A percentile compares a stretch with the other conserved stretches of the same genome.
phyloP scores from a whole-genome alignment of 164 flowering plant species.

The Stephania yunnanensis region DNA sequence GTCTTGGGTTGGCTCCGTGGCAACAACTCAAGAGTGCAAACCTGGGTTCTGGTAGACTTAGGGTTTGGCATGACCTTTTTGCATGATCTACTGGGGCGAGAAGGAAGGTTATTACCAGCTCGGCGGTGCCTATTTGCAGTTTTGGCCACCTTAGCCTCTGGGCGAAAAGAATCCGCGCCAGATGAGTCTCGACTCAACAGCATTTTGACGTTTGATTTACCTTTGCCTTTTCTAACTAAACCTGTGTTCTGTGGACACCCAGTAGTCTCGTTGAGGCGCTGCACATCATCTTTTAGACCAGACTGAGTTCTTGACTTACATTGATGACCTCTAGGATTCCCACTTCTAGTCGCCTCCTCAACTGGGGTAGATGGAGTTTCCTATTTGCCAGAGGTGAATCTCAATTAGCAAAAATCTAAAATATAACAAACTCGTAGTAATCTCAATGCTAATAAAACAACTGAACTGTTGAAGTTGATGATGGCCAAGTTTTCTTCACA shows the following conservation, averaged over 20 bases:
- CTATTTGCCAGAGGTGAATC: slow-evolving; percentile 9
- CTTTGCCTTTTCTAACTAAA: slow-evolving; percentile 19
- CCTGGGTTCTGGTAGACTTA: slow-evolving; percentile 1
- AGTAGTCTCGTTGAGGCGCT: slow-evolving; percentile 5
- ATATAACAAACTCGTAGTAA: background rate
- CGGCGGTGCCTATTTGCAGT: slow-evolving; percentile 5
- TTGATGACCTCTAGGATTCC: slow-evolving; percentile 16
- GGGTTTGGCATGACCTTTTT: slow-evolving; percentile 21
- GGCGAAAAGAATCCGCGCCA: slow-evolving; percentile 10
- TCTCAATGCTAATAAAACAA: background rate
- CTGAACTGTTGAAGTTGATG: no score
- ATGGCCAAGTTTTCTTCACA: background rate
- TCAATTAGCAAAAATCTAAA: background rate
- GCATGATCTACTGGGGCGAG: slow-evolving; percentile 26
- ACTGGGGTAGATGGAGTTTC: slow-evolving; percentile 6
- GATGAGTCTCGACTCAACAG: slow-evolving; percentile 28
- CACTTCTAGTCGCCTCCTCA: slow-evolving; percentile 17
- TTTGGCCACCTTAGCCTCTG: slow-evolving; percentile 11
- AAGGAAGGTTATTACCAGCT: slow-evolving; percentile 8
- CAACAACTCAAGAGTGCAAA: slow-evolving; percentile 11
- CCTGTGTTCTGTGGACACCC: slow-evolving; percentile 11
- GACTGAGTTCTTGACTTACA: slow-evolving; percentile 3
- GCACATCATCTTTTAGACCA: slow-evolving; percentile 1
- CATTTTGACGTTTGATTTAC: slow-evolving; percentile 9
- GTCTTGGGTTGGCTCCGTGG: slow-evolving; percentile 11